Evolutionary conservation across 306 rosid species (phyloP).

Genomic region (Sesbania bispinosa): DNA sequence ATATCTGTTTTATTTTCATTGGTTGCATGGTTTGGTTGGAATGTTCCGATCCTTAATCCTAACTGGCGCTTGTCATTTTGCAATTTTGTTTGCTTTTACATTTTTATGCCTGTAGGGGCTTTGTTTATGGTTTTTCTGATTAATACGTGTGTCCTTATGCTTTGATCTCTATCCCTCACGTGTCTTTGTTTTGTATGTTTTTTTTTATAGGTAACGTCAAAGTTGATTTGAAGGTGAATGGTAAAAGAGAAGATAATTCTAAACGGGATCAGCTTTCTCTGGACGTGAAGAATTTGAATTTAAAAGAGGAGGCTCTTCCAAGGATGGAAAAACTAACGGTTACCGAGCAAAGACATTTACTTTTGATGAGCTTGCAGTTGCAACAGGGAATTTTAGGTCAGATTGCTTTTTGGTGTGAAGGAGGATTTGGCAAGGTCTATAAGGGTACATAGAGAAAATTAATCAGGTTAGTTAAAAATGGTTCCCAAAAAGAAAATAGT

Average conservation of each 20-base stretch:
- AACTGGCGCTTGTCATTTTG: conserved; percentile 35
- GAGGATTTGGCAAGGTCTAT: conserved; percentile 94
- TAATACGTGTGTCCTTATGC: conserved; percentile 17
- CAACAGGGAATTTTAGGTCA: conserved; percentile 62
- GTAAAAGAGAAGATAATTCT: conserved; percentile 37
- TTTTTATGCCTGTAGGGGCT: conserved; percentile 19
- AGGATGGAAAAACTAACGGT: conserved; percentile 38
- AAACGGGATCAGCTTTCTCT: conserved; percentile 62
- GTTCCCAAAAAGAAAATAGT: background rate
- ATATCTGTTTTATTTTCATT: background rate
- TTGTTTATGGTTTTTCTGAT: background rate
- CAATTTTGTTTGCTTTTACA: conserved; percentile 21
- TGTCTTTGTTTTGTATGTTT: conserved; percentile 14
- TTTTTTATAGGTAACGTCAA: conserved; percentile 39
- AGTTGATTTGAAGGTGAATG: conserved; percentile 40
- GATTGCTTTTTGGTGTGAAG: conserved; percentile 86
- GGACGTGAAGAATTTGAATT: conserved; percentile 63
- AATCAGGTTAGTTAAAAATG: conserved; percentile 43
- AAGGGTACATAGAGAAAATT: conserved; percentile 55
- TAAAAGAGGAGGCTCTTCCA: conserved; percentile 39
- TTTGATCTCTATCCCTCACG: conserved; percentile 19
- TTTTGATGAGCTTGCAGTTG: conserved; percentile 59
- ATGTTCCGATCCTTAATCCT: conserved; percentile 18
- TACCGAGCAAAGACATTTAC: conserved; percentile 48
- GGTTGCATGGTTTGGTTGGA: conserved; percentile 20